These are phyloP conservation scores for Dactylonectria estremocensis DNA, from an alignment of 2,329 filamentous ascomycete genomes.

Conservation along the genomic window DNA sequence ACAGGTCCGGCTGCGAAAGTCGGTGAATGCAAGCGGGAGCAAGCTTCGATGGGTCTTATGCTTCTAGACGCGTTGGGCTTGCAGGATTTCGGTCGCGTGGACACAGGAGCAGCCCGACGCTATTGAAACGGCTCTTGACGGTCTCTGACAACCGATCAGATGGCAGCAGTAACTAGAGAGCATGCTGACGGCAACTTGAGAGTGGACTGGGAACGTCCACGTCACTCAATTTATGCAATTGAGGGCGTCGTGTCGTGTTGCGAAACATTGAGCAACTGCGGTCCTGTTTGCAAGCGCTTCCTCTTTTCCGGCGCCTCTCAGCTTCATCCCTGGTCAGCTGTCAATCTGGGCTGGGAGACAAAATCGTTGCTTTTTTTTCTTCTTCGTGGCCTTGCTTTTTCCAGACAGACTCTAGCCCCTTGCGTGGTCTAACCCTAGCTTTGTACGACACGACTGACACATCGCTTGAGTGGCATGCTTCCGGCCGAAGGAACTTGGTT, in stretches of 20 bases:
- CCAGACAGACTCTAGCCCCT: constrained; percentile 17
- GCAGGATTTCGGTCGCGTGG: constrained; percentile 32
- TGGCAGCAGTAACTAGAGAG: background rate
- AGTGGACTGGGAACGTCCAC: background rate
- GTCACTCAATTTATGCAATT: no score
- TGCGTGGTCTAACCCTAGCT: constrained; percentile 4
- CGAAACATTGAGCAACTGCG: background rate
- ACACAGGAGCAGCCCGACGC: constrained; percentile 17
- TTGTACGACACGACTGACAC: constrained; percentile 26
- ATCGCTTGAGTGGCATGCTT: constrained; percentile 33
- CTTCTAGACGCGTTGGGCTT: constrained; percentile 30
- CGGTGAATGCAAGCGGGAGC: constrained; percentile 38
- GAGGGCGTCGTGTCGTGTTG: background rate
- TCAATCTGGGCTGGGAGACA: constrained; percentile 4
- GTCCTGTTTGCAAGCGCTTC: background rate
- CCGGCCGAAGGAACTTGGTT: constrained; percentile 8
- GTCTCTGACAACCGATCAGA: background rate
- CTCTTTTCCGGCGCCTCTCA: background rate
- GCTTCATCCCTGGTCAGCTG: constrained; percentile 5
- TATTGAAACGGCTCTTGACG: constrained; percentile 8
- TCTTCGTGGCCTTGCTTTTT: constrained; percentile 16
- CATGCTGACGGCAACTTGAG: no score
- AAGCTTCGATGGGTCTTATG: constrained; percentile 32
- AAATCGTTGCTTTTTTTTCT: constrained; percentile 21
- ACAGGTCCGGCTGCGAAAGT: constrained; percentile 34